Conservation (phyloP, 2,329 filamentous ascomycete genomes). For the Botrytis medusae region DNA sequence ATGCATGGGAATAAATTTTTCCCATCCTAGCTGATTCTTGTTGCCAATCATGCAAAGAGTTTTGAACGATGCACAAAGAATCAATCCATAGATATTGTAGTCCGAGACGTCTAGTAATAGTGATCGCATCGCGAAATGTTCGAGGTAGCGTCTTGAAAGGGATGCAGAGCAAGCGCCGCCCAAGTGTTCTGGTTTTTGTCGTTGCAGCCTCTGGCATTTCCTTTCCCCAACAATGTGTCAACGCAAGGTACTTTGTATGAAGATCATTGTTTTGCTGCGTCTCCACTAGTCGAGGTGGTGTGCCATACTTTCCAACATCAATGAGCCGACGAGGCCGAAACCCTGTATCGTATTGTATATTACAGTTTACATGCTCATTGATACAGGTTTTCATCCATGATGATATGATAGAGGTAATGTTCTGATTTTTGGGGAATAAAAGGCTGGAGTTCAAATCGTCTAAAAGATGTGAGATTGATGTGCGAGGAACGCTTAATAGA, state of each 20-base stretch:
- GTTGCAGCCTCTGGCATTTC: conserved; percentile 21
- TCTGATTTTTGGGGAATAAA: conserved; percentile 20
- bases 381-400: conserved; percentile 25
- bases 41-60: conserved; percentile 27
- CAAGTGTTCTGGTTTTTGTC: conserved; percentile 18
- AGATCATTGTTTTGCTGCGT: background rate
- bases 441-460: conserved; percentile 20
- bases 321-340: conserved; percentile 27
- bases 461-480: conserved; percentile 10
- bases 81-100: conserved; percentile 20
- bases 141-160: conserved; percentile 14
- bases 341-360: conserved; percentile 21
- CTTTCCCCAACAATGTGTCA: conserved; percentile 24
- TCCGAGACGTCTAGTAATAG: conserved; percentile 14
- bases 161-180: conserved; percentile 17
- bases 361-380: conserved; percentile 22
- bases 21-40: conserved; percentile 28
- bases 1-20: conserved; percentile 25
- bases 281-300: conserved; percentile 18
- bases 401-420: conserved; percentile 10
- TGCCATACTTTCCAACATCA: conserved; percentile 23
- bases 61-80: conserved; percentile 20
- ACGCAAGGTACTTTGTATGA: conserved; percentile 18
- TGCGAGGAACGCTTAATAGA: too few relatives aligned
- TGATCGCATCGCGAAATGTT: conserved; percentile 21